These are phyloP conservation scores for Brettanomyces anomalus DNA, from an alignment of 805 yeast species.

Conservation along the genomic window DNA sequence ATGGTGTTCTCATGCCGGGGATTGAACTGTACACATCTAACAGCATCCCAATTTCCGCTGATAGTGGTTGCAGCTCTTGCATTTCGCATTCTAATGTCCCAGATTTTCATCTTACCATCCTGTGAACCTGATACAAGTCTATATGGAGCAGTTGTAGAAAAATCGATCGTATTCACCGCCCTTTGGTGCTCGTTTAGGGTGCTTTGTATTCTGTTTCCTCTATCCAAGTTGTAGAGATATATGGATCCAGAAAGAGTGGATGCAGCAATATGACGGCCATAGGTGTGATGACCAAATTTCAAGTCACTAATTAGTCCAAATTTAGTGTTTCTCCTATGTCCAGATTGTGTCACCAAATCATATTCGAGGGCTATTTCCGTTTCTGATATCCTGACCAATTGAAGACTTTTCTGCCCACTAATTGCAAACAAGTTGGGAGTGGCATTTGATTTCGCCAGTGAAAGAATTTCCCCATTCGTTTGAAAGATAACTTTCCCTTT, in stretches of 20 bases:
- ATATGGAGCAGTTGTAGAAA: conserved; percentile 30
- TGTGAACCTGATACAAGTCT: conserved; percentile 59
- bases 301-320: conserved; percentile 35
- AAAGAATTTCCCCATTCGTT: conserved; percentile 25
- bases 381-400: conserved; percentile 27
- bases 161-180: conserved; percentile 37
- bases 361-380: conserved; percentile 23
- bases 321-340: conserved; percentile 24
- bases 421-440: conserved; percentile 28
- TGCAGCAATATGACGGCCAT: conserved; percentile 32
- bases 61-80: conserved; percentile 43
- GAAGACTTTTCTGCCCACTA: conserved; percentile 35
- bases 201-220: conserved; percentile 21
- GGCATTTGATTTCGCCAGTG: conserved; percentile 25
- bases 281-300: conserved; percentile 32
- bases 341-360: conserved; percentile 24
- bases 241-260: conserved; percentile 42
- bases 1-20: conserved; percentile 46
- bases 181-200: conserved; percentile 34
- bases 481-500: conserved; percentile 22
- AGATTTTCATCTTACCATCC: conserved; percentile 67
- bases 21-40: conserved; percentile 45
- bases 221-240: conserved; percentile 22
- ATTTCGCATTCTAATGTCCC: conserved; percentile 53
- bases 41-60: conserved; percentile 63